Evolutionary conservation across 1,284 basidiomycete genomes (phyloP), one percentile per base, ranked within the genome.

Genomic region (Tilletiaria anomala): DNA sequence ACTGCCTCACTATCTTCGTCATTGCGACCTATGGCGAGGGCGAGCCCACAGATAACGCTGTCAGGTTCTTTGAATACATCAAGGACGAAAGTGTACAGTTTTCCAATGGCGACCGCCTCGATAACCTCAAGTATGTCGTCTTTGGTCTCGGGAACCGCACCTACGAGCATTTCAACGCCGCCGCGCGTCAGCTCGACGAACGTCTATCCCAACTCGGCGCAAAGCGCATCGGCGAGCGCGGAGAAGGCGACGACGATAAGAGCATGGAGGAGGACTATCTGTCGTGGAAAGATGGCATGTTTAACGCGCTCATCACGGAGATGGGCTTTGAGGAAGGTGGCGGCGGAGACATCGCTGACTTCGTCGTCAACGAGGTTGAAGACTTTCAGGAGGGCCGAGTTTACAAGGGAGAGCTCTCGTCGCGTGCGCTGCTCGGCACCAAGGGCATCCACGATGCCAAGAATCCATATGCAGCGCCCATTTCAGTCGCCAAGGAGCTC

Each of bases 221-320:
- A 21, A 70, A 75, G 46, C 78, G 87, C 47, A 83, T 97, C 40
- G 89, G 89, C 39, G 80, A 83, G 67, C 76, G 81, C 32, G 93
- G 91, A 15, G 88, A 96, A 70, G 91, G 91, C 54, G 91, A 97
- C 64, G 91, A 97, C 67, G 91, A 97, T 70, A 93, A 93, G 74
- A 88, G 83, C 65, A 91, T 97, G 85, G 91, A 97, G 69, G 93
- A 97, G 72, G 91, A 97, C 70, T 97, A 96, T 68, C 76, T 97
- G n/a, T 87, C 85, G 52, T 97, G 91, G 91, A 97, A 97, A 70
- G 91, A 97, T 67, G 76, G 74, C 58, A 89, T 94, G 87, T 94
- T 88, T 80, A 80, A 82, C 35, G 78, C 79, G 4, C 85, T 97
- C 47, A 76, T 86, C 20, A 69, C 75, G 50, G 75, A 76, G 37